These are phyloP conservation scores for Thelonectria blattea DNA, from an alignment of 2,329 filamentous ascomycete species.

Conservation along the genomic window DNA sequence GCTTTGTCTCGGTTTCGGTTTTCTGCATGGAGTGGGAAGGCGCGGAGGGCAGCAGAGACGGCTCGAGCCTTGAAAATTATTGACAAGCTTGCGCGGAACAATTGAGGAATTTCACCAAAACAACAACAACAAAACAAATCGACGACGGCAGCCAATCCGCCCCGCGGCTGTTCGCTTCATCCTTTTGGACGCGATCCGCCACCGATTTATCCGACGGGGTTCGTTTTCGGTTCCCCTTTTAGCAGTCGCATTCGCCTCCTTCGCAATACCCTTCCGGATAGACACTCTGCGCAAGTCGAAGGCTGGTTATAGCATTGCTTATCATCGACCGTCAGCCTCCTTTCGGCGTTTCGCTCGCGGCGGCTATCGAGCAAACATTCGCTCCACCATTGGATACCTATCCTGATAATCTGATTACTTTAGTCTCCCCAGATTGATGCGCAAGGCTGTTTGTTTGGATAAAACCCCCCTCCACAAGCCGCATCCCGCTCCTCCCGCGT, in stretches of 20 bases:
- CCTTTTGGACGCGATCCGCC: background rate
- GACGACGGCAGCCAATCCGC: background rate
- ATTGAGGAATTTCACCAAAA: slow-evolving; percentile 17
- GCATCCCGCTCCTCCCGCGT: slow-evolving; percentile 5
- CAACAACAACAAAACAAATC: slow-evolving; percentile 5
- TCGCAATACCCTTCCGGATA: no score
- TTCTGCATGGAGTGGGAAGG: slow-evolving; percentile 6
- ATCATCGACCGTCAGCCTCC: no score
- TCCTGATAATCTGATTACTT: background rate
- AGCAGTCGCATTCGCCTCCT: background rate
- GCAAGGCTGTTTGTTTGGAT: background rate
- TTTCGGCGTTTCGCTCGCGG: no score
- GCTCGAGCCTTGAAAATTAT: slow-evolving; percentile 11
- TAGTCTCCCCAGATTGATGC: slow-evolving; percentile 18
- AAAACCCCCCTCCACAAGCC: background rate
- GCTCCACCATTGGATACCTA: background rate
- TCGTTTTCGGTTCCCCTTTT: background rate
- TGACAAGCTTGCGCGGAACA: background rate
- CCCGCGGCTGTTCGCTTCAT: background rate
- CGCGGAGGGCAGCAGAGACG: background rate
- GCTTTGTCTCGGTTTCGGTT: background rate
- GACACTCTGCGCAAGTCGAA: no score
- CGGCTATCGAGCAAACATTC: no score
- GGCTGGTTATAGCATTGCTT: no score
- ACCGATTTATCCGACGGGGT: background rate